Conservation (phyloP, 768 basidiomycete species). For the Termitomyces sp. region DNA sequence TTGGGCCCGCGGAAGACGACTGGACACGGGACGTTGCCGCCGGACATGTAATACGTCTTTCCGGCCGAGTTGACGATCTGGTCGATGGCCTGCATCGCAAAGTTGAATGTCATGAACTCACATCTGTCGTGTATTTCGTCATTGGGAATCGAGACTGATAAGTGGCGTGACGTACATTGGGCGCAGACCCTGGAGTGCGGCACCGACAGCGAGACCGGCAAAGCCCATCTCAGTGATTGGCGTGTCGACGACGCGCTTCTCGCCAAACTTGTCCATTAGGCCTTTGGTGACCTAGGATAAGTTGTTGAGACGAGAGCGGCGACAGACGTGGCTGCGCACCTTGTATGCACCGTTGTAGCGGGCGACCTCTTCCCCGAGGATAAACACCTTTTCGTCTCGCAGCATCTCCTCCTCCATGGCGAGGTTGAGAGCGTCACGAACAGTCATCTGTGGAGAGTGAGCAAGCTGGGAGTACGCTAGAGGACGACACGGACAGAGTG, state of each 20-base stretch:
- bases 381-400: conserved; percentile 90
- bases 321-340: conserved; percentile 33
- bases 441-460: conserved; percentile 70
- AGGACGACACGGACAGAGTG: conserved; percentile 29
- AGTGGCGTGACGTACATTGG: conserved; percentile 59
- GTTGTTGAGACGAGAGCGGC: background rate
- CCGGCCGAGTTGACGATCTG: conserved; percentile 99
- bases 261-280: conserved; percentile 97
- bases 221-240: conserved; percentile 99
- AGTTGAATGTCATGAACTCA: conserved; percentile 99
- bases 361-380: conserved; percentile 97
- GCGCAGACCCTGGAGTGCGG: conserved; percentile 89
- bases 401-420: conserved; percentile 99
- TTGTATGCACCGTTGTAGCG: conserved; percentile 98
- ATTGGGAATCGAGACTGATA: background rate
- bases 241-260: conserved; percentile 96
- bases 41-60: conserved; percentile 99
- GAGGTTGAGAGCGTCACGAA: conserved; percentile 93
- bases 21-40: conserved; percentile 96
- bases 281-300: conserved; percentile 87
- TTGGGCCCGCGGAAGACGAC: conserved; percentile 99
- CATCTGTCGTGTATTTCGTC: conserved; percentile 45
- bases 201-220: conserved; percentile 92
- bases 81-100: conserved; percentile 99
- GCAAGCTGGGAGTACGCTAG: conserved; percentile 9